Base-by-base conservation (phyloP, 768 basidiomycete species). In the Tylopilus intermedius region DNA sequence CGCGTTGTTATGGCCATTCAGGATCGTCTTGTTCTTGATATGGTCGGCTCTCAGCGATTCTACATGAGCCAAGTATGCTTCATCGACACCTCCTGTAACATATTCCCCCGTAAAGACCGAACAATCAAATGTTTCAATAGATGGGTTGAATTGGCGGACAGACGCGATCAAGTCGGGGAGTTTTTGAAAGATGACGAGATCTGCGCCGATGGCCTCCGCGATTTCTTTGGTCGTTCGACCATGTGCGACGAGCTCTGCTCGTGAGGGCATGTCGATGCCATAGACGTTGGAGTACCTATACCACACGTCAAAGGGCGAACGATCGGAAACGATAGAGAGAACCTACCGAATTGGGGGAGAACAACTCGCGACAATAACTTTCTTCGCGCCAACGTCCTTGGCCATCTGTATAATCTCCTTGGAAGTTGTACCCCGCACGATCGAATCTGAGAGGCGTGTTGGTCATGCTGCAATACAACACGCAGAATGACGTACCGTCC, bases 391-490 rank as follows among this genome's bases (percentile, higher is more conserved):
- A 14, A 96, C 96, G 63, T 99, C 96, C 66, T 94, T 94, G 18
- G 95, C 96, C 94, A 99, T 98, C 67, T 97, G 94, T 24, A 99
- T 81, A 57, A 99, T 99, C 68, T 99, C 96, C 66, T 91, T 95
- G 13, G 95, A 98, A 0, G 96, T 99, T 1, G 96, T 99, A 5
- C 96, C 96, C 24, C 96, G 86, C 21, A 99, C 96, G 60, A 99
- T 99, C 0, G 96, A 98, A 71, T 99, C 95, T 96, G 54, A 42
- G 22, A 37, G 55, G 14, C 10, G 33, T 18, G 22, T 15, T 47
- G 30, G 35, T 40, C 18, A 30, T 39, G 2, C 26, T 18, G 30
- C 13, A n/a, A 32, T 1, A 48, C 7, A 21, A 6, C 9, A 14
- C 11, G 14, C 14, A 33, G 11, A 22, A 32, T 4, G 29, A 55